Evolutionary conservation across 768 basidiomycete genomes (phyloP).

Genomic region (Suillus brevipes): DNA sequence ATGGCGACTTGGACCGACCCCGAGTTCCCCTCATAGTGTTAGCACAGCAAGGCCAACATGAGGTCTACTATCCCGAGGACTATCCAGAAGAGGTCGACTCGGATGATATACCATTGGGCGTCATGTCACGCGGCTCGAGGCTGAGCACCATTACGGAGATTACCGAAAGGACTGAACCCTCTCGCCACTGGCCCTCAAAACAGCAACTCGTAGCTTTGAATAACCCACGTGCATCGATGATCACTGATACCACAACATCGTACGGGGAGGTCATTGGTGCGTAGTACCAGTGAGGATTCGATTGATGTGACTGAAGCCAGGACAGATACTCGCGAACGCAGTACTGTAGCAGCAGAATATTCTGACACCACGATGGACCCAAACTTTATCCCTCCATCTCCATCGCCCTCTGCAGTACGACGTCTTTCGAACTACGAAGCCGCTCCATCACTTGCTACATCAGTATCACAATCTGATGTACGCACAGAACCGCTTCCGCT

Average conservation of each 20-base stretch:
- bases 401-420: constrained; percentile 65
- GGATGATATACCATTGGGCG: constrained; percentile 35
- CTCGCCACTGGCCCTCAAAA: constrained; percentile 47
- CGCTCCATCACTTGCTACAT: constrained; percentile 53
- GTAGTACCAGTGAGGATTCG: constrained; percentile 19
- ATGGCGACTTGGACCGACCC: constrained; percentile 39
- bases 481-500: constrained; percentile 5
- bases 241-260: constrained; percentile 46
- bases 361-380: constrained; percentile 42
- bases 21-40: constrained; percentile 60
- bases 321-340: constrained; percentile 20
- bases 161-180: constrained; percentile 64
- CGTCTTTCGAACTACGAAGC: constrained; percentile 59
- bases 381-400: constrained; percentile 62
- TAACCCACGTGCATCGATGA: constrained; percentile 39
- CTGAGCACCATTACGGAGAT: constrained; percentile 69
- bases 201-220: constrained; percentile 41
- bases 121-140: constrained; percentile 34
- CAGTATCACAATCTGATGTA: constrained; percentile 37
- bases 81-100: constrained; percentile 25
- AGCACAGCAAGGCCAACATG: constrained; percentile 53
- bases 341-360: constrained; percentile 10
- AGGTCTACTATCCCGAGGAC: constrained; percentile 27
- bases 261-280: constrained; percentile 65
- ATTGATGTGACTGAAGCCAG: constrained; percentile 10